Conservation (phyloP, 2,329 filamentous ascomycete genomes). For the Penicillium frequentans region DNA sequence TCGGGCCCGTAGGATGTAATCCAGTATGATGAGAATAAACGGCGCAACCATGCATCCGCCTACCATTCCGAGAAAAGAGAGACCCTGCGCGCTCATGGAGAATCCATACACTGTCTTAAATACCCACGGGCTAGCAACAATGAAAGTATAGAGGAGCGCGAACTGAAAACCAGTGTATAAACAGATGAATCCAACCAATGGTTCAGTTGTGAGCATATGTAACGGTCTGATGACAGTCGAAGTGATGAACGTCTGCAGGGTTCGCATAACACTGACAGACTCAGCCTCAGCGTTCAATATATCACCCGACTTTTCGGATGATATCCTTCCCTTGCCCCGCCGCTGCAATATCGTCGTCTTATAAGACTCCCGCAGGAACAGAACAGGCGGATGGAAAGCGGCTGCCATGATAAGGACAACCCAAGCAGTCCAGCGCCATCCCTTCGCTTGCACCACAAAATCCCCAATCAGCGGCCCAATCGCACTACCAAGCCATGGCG, state of each 20-base stretch:
- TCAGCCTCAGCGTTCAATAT: neutral
- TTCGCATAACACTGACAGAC: neutral
- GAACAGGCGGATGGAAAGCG: constrained; percentile 58
- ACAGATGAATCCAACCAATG: constrained; percentile 67
- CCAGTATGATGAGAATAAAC: neutral
- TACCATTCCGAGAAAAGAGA: constrained; percentile 82
- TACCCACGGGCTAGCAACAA: constrained; percentile 81
- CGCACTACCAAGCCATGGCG: constrained; percentile 16
- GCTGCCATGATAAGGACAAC: constrained; percentile 65
- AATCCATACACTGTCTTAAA: constrained; percentile 61
- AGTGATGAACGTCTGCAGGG: constrained; percentile 5
- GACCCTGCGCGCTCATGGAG: constrained; percentile 63
- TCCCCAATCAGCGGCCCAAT: constrained; percentile 66
- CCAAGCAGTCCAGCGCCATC: constrained; percentile 75
- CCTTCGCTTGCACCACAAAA: constrained; percentile 62
- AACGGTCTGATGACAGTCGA: constrained; percentile 55
- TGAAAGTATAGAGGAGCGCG: constrained; percentile 77
- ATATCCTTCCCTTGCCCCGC: neutral
- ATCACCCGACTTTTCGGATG: neutral
- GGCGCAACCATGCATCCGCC: constrained; percentile 62
- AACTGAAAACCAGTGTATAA: constrained; percentile 77
- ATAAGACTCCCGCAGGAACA: constrained; percentile 64
- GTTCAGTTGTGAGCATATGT: constrained; percentile 65
- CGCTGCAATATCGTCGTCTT: constrained; percentile 43
- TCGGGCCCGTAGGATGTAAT: constrained; percentile 56